phyloP scores from a whole-genome alignment of 345 rosid genomes.

The Gossypium australe region DNA sequence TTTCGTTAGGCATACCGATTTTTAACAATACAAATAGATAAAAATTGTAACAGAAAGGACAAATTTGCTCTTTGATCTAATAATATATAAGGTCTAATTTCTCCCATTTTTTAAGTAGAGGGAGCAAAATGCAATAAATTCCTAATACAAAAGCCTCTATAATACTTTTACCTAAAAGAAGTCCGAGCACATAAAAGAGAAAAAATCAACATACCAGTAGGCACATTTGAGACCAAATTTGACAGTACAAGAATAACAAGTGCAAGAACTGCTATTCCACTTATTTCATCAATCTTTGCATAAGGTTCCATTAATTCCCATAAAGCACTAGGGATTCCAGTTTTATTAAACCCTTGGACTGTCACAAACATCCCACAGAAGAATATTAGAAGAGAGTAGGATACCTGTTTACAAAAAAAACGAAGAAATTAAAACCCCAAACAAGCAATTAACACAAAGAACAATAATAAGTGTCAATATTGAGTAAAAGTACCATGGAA shows the following conservation, averaged over 20 bases:
- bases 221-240: constrained; percentile 84
- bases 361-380: constrained; percentile 92
- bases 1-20: too few relatives aligned
- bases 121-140: too few relatives aligned
- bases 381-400: constrained; percentile 70
- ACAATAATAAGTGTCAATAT: too few relatives aligned
- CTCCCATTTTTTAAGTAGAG: too few relatives aligned
- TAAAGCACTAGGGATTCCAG: constrained; percentile 73
- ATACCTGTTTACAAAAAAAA: constrained; percentile 42
- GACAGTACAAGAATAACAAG: constrained; percentile 62
- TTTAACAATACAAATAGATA: too few relatives aligned
- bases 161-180: background rate
- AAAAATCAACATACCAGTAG: constrained; percentile 48
- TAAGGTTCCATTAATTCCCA: constrained; percentile 85
- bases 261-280: constrained; percentile 58
- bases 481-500: too few relatives aligned
- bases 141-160: too few relatives aligned
- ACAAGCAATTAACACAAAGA: background rate
- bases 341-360: constrained; percentile 71
- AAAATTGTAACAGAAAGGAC: too few relatives aligned
- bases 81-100: too few relatives aligned
- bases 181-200: background rate
- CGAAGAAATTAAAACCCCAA: background rate
- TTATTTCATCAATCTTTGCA: constrained; percentile 38
- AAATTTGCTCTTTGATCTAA: too few relatives aligned